Conservation (phyloP, 495 filamentous ascomycete species). For the Lophiotrema nucula region DNA sequence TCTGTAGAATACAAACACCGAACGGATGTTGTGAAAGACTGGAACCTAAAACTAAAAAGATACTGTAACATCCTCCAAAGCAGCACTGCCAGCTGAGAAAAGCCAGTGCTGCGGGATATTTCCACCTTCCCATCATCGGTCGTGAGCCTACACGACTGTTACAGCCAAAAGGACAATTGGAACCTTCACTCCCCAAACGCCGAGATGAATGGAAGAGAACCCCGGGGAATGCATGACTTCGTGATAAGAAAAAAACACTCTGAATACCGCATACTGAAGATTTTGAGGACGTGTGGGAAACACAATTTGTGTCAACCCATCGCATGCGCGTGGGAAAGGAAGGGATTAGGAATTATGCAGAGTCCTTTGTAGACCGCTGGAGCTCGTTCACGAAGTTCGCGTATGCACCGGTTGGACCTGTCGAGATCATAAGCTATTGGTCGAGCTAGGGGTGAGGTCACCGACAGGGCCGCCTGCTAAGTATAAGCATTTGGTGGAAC, state of each 20-base stretch:
- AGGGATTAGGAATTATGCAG: neutral
- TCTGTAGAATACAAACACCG: no score
- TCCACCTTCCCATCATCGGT: neutral
- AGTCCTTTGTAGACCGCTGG: neutral
- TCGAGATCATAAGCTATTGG: conserved; percentile 16
- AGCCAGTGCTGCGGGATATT: neutral
- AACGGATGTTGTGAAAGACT: no score
- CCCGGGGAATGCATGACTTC: conserved; percentile 7
- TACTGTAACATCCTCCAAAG: no score
- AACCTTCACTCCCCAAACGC: no score
- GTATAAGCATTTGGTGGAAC: conserved; percentile 18
- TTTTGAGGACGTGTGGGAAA: no score
- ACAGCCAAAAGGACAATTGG: neutral
- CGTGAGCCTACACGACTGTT: neutral
- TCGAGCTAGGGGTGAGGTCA: conserved; percentile 7
- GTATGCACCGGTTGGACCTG: neutral
- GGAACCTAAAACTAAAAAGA: no score
- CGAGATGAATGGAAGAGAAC: no score
- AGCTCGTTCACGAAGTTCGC: conserved; percentile 2
- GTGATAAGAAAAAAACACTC: neutral
- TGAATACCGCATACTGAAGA: no score
- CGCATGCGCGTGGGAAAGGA: no score
- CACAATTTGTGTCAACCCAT: no score
- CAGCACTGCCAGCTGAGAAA: no score
- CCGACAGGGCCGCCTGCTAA: conserved; percentile 17